Evolutionary conservation across 768 basidiomycete species (phyloP), one percentile per base, ranked within the genome.

Genomic region (Tulasnella sp.): DNA sequence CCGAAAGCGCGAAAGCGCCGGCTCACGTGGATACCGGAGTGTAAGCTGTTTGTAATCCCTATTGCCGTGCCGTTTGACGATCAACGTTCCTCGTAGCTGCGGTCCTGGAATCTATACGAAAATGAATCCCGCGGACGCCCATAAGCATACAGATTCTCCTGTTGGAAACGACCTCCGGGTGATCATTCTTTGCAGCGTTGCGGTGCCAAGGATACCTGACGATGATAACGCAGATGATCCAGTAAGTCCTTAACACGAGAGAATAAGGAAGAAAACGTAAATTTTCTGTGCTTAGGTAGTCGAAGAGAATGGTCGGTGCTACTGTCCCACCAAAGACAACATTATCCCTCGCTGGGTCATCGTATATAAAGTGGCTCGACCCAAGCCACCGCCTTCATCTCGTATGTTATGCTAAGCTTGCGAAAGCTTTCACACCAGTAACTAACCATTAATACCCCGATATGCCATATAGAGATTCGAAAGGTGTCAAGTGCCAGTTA

Each of bases 81-180:
- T 52, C 1, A 26, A 9, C 19, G 3, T 37, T 1, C 22, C 32
- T 36, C 17, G 4, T 19, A 67, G 67, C 17, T 67, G 29, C 32
- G 67, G 67, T 16, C 12, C 36, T 6, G 69, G 69, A 11, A 70
- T 70, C 29, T 70, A 70, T 19, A 70, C 69, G 40, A 29, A 70
- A 22, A 29, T 32, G 44, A 70, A 70, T 26, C 44, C 69, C 41
- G 40, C 69, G 2, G 34, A 47, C n/a, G 69, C 69, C 8, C 40
- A 70, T 47, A 5, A 0, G 5, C 29, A 32, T 22, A 34, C 69
- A 11, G 32, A 8, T 9, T 6, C 11, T 1, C 41, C 41, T 14
- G 6, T 17, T n/a, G 47, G 26, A 14, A 70, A 37, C 52, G 41
- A 40, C 26, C 47, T 47, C 69, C 69, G 69, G 8, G 69, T 32